Conservation (phyloP, 768 basidiomycete genomes). For the Holtermanniella nyarrowii region DNA sequence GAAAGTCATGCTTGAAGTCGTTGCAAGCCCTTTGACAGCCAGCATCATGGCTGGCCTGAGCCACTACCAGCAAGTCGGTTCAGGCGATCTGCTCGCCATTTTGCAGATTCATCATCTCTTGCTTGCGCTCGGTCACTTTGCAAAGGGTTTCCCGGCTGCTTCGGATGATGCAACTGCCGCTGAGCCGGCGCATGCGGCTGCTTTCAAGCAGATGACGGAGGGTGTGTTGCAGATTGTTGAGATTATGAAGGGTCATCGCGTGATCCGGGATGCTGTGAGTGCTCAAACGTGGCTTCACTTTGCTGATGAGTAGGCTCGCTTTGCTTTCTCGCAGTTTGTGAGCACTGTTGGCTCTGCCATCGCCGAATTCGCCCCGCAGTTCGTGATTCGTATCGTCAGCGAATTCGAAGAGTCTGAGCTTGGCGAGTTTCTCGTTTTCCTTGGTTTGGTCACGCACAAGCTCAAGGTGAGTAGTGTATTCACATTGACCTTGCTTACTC, state of each 20-base stretch:
- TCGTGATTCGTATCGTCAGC: constrained; percentile 81
- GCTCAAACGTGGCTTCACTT: background rate
- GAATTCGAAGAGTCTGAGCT: constrained; percentile 88
- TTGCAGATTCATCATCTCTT: constrained; percentile 83
- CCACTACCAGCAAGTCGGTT: constrained; percentile 52
- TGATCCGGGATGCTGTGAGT: constrained; percentile 84
- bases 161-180: constrained; percentile 49
- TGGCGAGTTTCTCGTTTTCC: constrained; percentile 91
- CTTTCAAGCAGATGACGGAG: constrained; percentile 72
- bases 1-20: constrained; percentile 51
- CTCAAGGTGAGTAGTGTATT: constrained; percentile 55
- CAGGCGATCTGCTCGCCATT: constrained; percentile 63
- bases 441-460: constrained; percentile 79
- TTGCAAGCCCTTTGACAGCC: constrained; percentile 71
- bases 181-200: constrained; percentile 42
- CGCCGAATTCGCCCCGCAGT: constrained; percentile 71
- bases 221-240: constrained; percentile 77
- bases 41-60: constrained; percentile 48
- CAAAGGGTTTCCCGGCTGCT: constrained; percentile 93
- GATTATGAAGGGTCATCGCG: constrained; percentile 73
- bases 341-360: constrained; percentile 78
- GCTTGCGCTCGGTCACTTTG: constrained; percentile 86
- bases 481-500: background rate
- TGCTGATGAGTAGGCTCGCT: constrained; percentile 57
- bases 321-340: constrained; percentile 85